A percentile compares a stretch with the other conserved stretches of the same genome.
These are phyloP conservation scores for Chlamydomonas urium DNA, from an alignment of 139 green algal species.

Conservation along the genomic window DNA sequence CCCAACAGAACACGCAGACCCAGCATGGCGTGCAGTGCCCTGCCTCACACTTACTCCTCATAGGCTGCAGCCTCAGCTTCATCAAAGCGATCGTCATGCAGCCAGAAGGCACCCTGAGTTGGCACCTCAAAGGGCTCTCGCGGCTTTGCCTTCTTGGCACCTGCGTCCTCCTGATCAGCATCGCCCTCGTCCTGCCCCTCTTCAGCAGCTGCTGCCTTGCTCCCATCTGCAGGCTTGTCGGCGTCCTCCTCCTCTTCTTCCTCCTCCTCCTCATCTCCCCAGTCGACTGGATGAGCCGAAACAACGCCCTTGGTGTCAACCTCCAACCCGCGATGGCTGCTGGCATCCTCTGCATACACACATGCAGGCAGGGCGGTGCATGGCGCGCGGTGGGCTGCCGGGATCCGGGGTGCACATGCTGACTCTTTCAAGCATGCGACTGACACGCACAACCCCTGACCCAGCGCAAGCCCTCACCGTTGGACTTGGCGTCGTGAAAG, in stretches of 20 bases:
- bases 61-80: constrained; percentile 11
- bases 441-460: too few relatives aligned
- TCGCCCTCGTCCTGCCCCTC: constrained; percentile 11
- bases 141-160: constrained; percentile 10
- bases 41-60: background rate
- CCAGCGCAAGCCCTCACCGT: too few relatives aligned
- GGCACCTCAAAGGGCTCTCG: constrained; percentile 53
- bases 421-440: too few relatives aligned
- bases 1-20: too few relatives aligned
- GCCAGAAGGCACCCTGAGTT: constrained; percentile 41
- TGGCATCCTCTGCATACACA: too few relatives aligned
- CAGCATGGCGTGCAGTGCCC: too few relatives aligned
- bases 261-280: constrained; percentile 15
- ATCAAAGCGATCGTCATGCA: constrained; percentile 52
- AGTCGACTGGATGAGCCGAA: background rate
- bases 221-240: background rate
- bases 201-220: background rate
- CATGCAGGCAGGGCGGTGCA: too few relatives aligned
- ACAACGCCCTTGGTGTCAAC: too few relatives aligned
- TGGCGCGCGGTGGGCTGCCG: too few relatives aligned
- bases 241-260: constrained; percentile 7
- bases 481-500: constrained; percentile 26
- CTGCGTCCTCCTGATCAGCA: constrained; percentile 10
- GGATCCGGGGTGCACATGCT: too few relatives aligned
- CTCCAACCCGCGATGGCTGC: too few relatives aligned